These are phyloP conservation scores for Apium graveolens DNA, from an alignment of 129 eudicot species.

Conservation along the genomic window DNA sequence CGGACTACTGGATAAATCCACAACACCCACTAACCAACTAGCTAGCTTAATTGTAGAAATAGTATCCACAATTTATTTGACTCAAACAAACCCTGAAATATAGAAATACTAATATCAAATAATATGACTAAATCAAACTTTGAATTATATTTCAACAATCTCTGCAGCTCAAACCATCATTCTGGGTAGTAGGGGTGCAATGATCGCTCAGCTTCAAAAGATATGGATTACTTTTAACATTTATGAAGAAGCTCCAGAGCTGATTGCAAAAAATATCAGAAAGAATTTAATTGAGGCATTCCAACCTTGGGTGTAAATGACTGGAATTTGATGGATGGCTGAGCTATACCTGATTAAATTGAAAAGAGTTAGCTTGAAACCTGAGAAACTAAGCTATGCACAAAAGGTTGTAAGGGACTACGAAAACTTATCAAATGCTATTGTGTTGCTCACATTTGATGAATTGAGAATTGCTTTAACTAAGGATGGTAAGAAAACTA, in stretches of 20 bases:
- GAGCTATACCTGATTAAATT: conserved; percentile 40
- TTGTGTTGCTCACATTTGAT: conserved; percentile 48
- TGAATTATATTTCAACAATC: not conserved
- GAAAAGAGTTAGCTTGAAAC: conserved; percentile 31
- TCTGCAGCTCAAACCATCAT: conserved; percentile 32
- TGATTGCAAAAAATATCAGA: conserved; percentile 38
- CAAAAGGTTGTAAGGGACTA: conserved; percentile 43
- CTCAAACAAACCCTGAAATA: too few species aligned
- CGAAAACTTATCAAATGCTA: conserved; percentile 67
- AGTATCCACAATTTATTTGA: too few species aligned
- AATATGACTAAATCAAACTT: too few species aligned
- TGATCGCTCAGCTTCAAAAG: conserved; percentile 40
- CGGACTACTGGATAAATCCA: too few species aligned
- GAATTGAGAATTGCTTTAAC: conserved; percentile 54
- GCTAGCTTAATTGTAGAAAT: too few species aligned
- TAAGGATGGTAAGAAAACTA: conserved; percentile 31
- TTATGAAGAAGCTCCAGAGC: conserved; percentile 37
- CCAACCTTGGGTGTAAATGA: conserved; percentile 29
- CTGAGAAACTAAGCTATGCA: conserved; percentile 36
- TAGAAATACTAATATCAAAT: too few species aligned
- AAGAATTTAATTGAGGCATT: conserved; percentile 36
- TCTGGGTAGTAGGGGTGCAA: conserved; percentile 37
- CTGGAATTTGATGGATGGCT: conserved; percentile 61
- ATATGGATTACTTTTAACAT: conserved; percentile 38
- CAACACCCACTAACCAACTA: too few species aligned